These are phyloP conservation scores for Lobosporangium transversale DNA, from an alignment of 192 early-diverging fungal species.

Conservation along the genomic window DNA sequence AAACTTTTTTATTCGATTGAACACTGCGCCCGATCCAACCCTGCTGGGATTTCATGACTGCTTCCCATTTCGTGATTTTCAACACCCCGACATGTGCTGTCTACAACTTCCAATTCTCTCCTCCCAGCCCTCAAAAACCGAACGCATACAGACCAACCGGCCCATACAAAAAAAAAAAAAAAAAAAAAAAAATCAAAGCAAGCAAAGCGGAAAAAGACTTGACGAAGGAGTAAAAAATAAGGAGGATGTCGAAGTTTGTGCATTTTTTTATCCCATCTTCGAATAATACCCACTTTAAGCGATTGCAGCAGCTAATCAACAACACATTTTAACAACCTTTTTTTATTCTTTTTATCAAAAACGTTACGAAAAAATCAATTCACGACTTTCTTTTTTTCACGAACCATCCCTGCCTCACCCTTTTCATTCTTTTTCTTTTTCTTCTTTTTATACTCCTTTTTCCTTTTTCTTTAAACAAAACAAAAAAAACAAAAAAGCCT, in stretches of 20 bases:
- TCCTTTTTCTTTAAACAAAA: background rate
- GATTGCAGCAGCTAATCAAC: background rate
- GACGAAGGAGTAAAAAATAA: slow-evolving; percentile 13
- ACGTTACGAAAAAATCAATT: background rate
- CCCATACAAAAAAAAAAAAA: slow-evolving; percentile 10
- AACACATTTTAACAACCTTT: slow-evolving; percentile 1
- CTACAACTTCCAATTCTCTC: background rate
- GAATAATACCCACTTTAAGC: background rate
- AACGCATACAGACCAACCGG: slow-evolving; percentile 13
- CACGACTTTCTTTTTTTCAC: background rate
- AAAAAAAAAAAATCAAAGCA: slow-evolving; percentile 16
- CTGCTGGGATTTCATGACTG: slow-evolving; percentile 6
- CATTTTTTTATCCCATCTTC: background rate
- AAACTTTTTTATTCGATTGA: slow-evolving; percentile 3
- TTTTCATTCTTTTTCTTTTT: background rate
- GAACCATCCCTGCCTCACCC: too few relatives aligned
- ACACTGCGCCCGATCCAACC: slow-evolving; percentile 4
- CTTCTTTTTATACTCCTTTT: background rate
- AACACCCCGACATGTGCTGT: background rate
- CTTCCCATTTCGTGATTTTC: too few relatives aligned
- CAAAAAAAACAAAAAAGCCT: slow-evolving; percentile 10
- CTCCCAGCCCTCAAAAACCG: background rate
- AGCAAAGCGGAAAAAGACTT: slow-evolving; percentile 7
- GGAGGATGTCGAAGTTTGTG: slow-evolving; percentile 3
- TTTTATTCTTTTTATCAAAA: background rate